Evolutionary conservation across 2,329 filamentous ascomycete species (phyloP).

Genomic region (Xylariomycetidae sp.): DNA sequence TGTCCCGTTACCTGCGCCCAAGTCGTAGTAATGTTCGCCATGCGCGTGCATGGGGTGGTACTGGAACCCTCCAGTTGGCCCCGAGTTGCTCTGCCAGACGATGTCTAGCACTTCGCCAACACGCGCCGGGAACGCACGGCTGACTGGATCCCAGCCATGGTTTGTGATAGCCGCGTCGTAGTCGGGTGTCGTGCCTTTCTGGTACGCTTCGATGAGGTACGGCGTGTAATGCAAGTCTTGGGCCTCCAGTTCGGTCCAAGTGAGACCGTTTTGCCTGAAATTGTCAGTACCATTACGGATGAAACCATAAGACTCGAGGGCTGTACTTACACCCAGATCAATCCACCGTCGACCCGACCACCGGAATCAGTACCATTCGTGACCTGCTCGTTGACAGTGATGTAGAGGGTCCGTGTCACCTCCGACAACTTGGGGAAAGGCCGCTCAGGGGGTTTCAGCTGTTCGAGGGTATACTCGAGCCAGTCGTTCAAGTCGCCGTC

Average conservation of each 20-base stretch:
- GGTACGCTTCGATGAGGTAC: conserved; percentile 47
- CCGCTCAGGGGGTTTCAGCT: conserved; percentile 23
- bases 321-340: conserved; percentile 30
- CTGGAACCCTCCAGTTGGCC: conserved; percentile 32
- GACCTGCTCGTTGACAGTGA: conserved; percentile 37
- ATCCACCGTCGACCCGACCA: conserved; percentile 21
- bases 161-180: conserved; percentile 44
- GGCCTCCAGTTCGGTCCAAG: conserved; percentile 35
- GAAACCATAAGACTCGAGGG: neutral
- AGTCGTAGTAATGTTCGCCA: conserved; percentile 47
- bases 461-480: conserved; percentile 41
- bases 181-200: conserved; percentile 44
- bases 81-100: conserved; percentile 38
- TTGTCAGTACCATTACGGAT: neutral
- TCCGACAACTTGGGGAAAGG: conserved; percentile 35
- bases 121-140: conserved; percentile 43
- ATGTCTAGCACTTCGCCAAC: conserved; percentile 52
- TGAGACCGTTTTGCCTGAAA: conserved; percentile 32
- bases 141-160: conserved; percentile 47
- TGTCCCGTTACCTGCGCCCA: conserved; percentile 46
- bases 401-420: conserved; percentile 43
- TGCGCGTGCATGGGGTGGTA: conserved; percentile 51
- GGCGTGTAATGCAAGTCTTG: conserved; percentile 27
- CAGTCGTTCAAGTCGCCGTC: conserved; percentile 28
- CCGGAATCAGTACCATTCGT: conserved; percentile 29